Base-by-base conservation (phyloP, 306 rosid species). In the Cercis canadensis region DNA sequence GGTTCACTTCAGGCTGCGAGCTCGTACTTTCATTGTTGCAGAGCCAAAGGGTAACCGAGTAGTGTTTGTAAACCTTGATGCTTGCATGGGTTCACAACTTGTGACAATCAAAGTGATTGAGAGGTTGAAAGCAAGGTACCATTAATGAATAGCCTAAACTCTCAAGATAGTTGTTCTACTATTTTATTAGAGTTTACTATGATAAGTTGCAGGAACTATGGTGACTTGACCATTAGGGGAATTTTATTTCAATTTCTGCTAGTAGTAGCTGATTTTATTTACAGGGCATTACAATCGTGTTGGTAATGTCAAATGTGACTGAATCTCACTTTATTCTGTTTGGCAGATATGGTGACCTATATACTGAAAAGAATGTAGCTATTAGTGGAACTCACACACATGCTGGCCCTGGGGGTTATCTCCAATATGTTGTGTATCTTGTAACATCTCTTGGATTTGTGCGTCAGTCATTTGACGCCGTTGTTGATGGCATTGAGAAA, bases 331-430 rank as follows among this genome's bases (percentile, higher is more conserved):
- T 62, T 19, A 37, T 73, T 62, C 15, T 80, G 53, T 64, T 82
- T 82, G 62, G 33, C 77, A 92, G 98, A 76, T 90, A 90, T 69
- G 97, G 93, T 45, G 88, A 88, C 65, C 79, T 92, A 7, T 92
- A 92, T 63, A 90, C 92, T 9, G 97, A 87, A 69, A 77, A 90
- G n/a, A 92, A 92, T 79, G 97, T 92, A 39, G 98, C 92, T 58
- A 90, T 92, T 67, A 92, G 97, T 75, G 98, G 97, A 79, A 90
- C 86, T 79, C 98, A 92, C 79, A 92, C 97, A 16, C 98, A 92
- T 68, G 92, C 96, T 40, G 98, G 96, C 16, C 98, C 98, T n/a
- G 98, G 98, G 64, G 98, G 98, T 66, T 93, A 90, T 85, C 97
- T 93, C 18, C 98, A 93, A 81, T 88, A 93, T 75, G 74, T 90